Base-by-base conservation (phyloP, 805 yeast species). In the Saturnispora sanitii region DNA sequence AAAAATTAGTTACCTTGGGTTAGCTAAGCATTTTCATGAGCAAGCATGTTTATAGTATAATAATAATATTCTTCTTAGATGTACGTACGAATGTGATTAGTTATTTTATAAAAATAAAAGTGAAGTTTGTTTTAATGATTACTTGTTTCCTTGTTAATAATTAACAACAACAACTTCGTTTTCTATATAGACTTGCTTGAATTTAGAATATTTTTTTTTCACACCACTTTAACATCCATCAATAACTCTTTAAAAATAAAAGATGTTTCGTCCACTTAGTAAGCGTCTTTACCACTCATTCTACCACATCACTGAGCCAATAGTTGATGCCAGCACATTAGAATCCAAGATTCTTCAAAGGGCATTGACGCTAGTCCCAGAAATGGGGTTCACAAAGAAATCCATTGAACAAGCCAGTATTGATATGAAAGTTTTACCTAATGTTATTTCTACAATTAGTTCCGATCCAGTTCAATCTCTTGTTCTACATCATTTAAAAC, bases 401-500 rank as follows among this genome's bases (percentile, higher is more conserved):
- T 61, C 77, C 18, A 53, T 74, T 3, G 57, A 59, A n/a, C 48
- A 58, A n/a, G 75, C 79, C 11, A 60, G 68, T 3, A 49, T 56
- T 9, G 67, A 66, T 27, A 51, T 72, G 51, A 55, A 61, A 6
- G 38, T 54, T 27, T 65, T 62, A 41, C 61, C 67, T 16, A 72
- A 69, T 49, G 63, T 58, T 33, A 62, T 68, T 3, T 62, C 73
- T 18, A 66, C 56, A 2, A 38, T 35, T 8, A 36, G 56, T 0
- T 48, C 48, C 20, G 57, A 65, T 13, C 45, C 61, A 5, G 68
- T 63, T 41, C 64, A 62, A 49, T 70, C 64, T 51, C 57, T 74
- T 33, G 61, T 67, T 40, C 41, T 66, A 19, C 66, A 67, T 47
- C 75, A 76, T 66, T 59, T 73, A 46, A 67, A 63, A 47, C 49